Base-by-base conservation (phyloP, 805 yeast species). In the Grigorovia humatica region DNA sequence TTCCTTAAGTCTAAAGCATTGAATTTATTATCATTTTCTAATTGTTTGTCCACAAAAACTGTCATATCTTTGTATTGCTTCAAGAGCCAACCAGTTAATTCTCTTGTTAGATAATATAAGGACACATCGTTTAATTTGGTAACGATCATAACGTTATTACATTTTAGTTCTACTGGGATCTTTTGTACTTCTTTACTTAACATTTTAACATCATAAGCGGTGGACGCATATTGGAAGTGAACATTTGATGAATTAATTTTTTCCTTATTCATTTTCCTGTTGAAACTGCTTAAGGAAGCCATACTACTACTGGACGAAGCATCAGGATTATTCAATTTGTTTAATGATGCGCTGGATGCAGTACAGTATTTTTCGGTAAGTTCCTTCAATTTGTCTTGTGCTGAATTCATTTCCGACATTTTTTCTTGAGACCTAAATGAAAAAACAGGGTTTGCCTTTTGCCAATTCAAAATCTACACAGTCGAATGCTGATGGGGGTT, bases 111-210 rank as follows among this genome's bases (percentile, higher is more conserved):
- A 60, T 79, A 82, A 7, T 85, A 80, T 49, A 89, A 70, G 7
- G 88, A 81, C 58, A 85, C 82, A 64, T 89, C 96, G 51, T 95
- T 75, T 1, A 95, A 93, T 66, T 88, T 88, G n/a, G 96, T 88
- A 18, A 89, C 89, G 13, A 88, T 79, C 80, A 88, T 76, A 18
- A 88, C 79, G 17, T 86, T 80, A 46, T 77, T 76, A 18, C 85
- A 81, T 51, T 83, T 82, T 19, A 88, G 67, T 58, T 81, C 82
- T 29, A 88, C 81, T 4, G 85, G 83, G 3, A 90, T 86, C 57
- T 80, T 79, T 50, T 81, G 75, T 42, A 86, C 68, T 64, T 83
- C 83, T 55, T 81, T 82, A n/a, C 87, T 84, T 53, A 86, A 71
- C 71, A 82, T 75, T 46, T 93, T 74, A 7, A 86, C 90, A 2